phyloP scores from a whole-genome alignment of 305 asterid genomes.

The Ilex paraguariensis region DNA sequence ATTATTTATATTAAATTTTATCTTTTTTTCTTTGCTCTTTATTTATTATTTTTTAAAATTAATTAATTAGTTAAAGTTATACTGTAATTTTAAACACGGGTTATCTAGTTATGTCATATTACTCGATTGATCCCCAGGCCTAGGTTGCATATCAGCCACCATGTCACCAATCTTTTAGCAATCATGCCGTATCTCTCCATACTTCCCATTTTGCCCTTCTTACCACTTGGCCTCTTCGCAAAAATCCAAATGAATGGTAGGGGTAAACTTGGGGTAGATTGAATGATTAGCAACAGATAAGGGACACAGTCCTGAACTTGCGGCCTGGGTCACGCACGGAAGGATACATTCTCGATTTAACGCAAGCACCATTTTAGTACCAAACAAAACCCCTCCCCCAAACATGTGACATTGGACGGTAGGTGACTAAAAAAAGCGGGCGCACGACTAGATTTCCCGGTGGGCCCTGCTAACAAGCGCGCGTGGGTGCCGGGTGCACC shows the following conservation, averaged over 20 bases:
- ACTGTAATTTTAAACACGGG: too few relatives aligned
- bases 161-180: conserved; percentile 36
- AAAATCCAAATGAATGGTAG: too few relatives aligned
- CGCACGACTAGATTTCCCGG: conserved; percentile 27
- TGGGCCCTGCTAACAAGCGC: conserved; percentile 31
- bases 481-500: conserved; percentile 45
- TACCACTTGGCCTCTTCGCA: not conserved
- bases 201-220: conserved; percentile 23
- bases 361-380: conserved; percentile 34
- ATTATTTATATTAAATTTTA: too few relatives aligned
- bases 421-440: conserved; percentile 25
- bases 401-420: conserved; percentile 18
- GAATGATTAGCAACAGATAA: conserved; percentile 11
- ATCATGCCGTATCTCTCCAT: conserved; percentile 28
- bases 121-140: conserved; percentile 41
- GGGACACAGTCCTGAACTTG: conserved; percentile 36
- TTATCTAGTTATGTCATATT: conserved; percentile 7
- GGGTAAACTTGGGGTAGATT: too few relatives aligned
- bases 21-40: too few relatives aligned
- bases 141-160: conserved; percentile 20
- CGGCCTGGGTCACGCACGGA: conserved; percentile 42
- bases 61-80: too few relatives aligned
- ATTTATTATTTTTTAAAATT: too few relatives aligned
- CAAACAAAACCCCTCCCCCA: conserved; percentile 18
- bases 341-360: conserved; percentile 34